Base-by-base conservation (phyloP, 345 rosid genomes). In the Limnanthes douglasii region DNA sequence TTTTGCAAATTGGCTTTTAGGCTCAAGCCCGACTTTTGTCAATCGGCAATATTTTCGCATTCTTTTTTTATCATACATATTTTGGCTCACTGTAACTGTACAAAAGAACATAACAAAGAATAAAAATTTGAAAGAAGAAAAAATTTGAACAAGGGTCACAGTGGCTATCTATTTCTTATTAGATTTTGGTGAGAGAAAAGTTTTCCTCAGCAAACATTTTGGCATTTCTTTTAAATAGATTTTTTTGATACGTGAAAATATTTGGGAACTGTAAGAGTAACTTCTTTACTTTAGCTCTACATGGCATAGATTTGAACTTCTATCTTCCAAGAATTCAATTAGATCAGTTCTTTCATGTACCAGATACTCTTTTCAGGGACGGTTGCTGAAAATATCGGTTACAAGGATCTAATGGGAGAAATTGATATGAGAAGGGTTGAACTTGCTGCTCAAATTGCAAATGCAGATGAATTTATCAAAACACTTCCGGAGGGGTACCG, bases 351-450 rank as follows among this genome's bases (percentile, higher is more conserved):
- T 44, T 35, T 6, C 30, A 0, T 36, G 39, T 49, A 23, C 17
- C 57, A 90, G 98, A 69, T 83, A 19, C 68, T 84, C 45, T 79
- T 90, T 66, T 72, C 98, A 19, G 92, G 92, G 57, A 83, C 95
- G n/a, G 68, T 90, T 40, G 86, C 85, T 37, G 95, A 79, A 56
- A 90, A 83, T 60, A 79, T 90, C 56, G 95, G 98, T 43, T 84
- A 84, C 52, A 66, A 69, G 57, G 95, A 90, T 58, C 45, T 74
- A 29, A 76, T 61, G 43, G 44, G 59, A 12, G 43, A 54, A 37
- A 66, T 90, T 34, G 69, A 90, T 59, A 64, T 74, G 84, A 80
- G 70, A 31, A 79, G 65, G 62, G 95, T 90, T 45, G 53, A 79
- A 73, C 28, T 39, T 39, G 79, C 81, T 10, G 93, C 94, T 16